Conservation (phyloP, 305 asterid species). For the Plantago coronopus region DNA sequence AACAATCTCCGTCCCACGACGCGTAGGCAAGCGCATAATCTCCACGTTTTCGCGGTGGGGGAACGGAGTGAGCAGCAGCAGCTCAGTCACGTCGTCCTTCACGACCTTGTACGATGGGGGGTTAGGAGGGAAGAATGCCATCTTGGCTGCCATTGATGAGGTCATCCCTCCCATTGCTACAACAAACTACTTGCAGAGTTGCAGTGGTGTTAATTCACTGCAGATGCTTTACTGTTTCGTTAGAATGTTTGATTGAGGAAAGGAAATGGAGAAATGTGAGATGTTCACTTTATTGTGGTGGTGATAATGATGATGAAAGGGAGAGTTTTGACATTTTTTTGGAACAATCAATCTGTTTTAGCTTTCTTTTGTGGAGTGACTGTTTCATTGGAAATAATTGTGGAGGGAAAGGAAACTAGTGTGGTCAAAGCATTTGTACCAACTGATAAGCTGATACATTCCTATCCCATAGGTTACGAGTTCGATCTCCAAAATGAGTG, state of each 20-base stretch:
- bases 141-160: conserved; percentile 97
- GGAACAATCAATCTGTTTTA: conserved; percentile 14
- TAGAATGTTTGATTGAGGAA: not conserved
- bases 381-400: conserved; percentile 10
- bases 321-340: not conserved
- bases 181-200: not conserved
- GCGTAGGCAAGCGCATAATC: conserved; percentile 67
- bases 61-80: conserved; percentile 65
- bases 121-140: conserved; percentile 90
- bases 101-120: conserved; percentile 88
- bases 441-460: no score
- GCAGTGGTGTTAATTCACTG: not conserved
- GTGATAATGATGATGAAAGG: no score
- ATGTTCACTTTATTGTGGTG: not conserved
- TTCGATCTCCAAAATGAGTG: no score
- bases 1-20: conserved; percentile 80
- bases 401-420: conserved; percentile 29
- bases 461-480: no score
- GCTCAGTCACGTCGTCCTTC: conserved; percentile 66
- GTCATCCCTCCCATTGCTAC: conserved; percentile 81
- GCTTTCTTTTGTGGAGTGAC: conserved; percentile 10
- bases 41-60: conserved; percentile 97
- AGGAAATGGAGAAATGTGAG: not conserved
- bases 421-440: no score
- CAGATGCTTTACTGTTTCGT: not conserved